Evolutionary conservation across 495 filamentous ascomycete genomes (phyloP).

Genomic region (Penicillium atrosanguineum): DNA sequence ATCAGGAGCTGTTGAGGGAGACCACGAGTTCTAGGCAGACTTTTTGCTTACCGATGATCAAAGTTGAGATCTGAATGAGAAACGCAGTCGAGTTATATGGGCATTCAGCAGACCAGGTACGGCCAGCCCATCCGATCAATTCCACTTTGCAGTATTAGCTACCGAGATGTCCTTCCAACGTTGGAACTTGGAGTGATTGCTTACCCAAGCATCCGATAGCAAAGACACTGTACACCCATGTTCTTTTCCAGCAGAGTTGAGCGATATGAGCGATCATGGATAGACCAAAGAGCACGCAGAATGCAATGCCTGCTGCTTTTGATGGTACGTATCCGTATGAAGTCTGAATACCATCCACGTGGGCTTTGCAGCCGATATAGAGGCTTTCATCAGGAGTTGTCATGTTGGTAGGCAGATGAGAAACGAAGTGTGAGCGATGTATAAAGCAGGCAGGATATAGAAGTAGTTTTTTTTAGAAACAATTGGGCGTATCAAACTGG

Average conservation of each 20-base stretch:
- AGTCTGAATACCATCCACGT: constrained; percentile 26
- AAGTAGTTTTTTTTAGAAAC: too few relatives aligned
- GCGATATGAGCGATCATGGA: constrained; percentile 48
- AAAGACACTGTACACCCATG: constrained; percentile 53
- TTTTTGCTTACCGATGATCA: constrained; percentile 53
- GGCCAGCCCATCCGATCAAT: constrained; percentile 57
- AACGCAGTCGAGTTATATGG: constrained; percentile 55
- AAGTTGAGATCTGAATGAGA: constrained; percentile 59
- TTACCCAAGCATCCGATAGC: constrained; percentile 49
- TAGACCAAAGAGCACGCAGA: constrained; percentile 51
- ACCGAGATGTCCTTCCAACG: too few relatives aligned
- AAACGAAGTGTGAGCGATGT: too few relatives aligned
- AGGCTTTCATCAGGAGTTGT: too few relatives aligned
- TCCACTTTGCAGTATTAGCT: constrained; percentile 38
- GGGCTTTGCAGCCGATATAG: constrained; percentile 26
- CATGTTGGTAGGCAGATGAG: too few relatives aligned
- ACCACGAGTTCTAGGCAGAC: neutral
- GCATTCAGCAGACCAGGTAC: constrained; percentile 55
- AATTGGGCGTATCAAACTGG: too few relatives aligned
- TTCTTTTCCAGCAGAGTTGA: constrained; percentile 48
- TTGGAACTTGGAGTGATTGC: neutral
- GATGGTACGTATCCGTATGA: constrained; percentile 57
- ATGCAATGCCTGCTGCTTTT: constrained; percentile 53
- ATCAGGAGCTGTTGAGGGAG: neutral
- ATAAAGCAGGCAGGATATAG: too few relatives aligned